Base-by-base conservation (phyloP, 1,284 basidiomycete genomes). In the Ganoderma leucocontextum region DNA sequence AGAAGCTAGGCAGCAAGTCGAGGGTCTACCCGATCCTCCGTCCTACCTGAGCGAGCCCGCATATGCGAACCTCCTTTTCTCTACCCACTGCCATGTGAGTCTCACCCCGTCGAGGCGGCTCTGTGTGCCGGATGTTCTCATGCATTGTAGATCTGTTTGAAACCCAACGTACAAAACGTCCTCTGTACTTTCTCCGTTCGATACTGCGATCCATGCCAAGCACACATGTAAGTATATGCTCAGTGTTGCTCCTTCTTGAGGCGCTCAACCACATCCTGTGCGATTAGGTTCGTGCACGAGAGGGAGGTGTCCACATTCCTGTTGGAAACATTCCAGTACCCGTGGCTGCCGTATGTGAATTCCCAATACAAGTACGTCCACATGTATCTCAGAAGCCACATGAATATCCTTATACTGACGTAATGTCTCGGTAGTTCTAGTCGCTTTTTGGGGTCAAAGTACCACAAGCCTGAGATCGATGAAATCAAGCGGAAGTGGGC, bases 21-120 rank as follows among this genome's bases (percentile, higher is more conserved):
- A 61, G 2, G 65, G 62, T 13, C 62, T 72, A 9, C 70, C 70
- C 4, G 68, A 69, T 2, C 66, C 61, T 36, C 70, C 70, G 4
- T 41, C 70, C 0, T 63, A 39, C 49, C 41, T 72, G 12, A 70
- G 70, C 44, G 70, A 72, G 57, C 70, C 68, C 12, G 65, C 64
- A 15, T 72, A 72, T 49, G 65, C 68, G 6, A 69, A 72, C 19
- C 63, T 72, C n/a, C 44, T 72, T n/a, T 72, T 72, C 64, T 69
- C 44, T 39, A 17, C 64, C 4, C 53, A 67, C 12, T 72, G 70
- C 36, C 68, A 69, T 22, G 68, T 69, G 52, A 33, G 70, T 19
- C 33, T 19, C 49, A 10, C 7, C 33, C 38, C 29, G 35, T 29
- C 17, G 3, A 19, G 4, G 10, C n/a, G n/a, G 12, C 12, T 10